phyloP scores from a whole-genome alignment of 306 rosid genomes.

The Vicia villosa region DNA sequence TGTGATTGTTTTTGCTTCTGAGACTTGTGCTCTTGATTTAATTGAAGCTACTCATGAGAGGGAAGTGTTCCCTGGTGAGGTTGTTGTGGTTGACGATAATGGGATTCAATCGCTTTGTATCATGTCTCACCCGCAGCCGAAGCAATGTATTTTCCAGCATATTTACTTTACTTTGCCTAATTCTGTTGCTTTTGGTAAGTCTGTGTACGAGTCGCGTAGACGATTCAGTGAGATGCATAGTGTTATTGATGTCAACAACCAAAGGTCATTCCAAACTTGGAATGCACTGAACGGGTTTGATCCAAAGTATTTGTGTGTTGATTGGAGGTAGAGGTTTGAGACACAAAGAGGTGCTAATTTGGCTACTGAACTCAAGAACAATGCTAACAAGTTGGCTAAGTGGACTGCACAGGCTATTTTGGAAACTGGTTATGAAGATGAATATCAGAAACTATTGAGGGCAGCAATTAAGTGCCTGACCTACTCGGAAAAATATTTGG shows the following conservation, averaged over 20 bases:
- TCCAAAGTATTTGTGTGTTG: no score
- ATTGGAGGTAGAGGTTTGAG: no score
- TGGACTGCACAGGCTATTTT: no score
- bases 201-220: conserved; percentile 77
- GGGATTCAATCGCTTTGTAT: conserved; percentile 85
- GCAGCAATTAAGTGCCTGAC: conserved; percentile 64
- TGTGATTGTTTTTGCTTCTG: conserved; percentile 92
- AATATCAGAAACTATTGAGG: conserved; percentile 69
- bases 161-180: conserved; percentile 89
- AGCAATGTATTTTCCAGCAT: conserved; percentile 90
- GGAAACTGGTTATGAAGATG: conserved; percentile 63
- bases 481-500: conserved; percentile 70
- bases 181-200: conserved; percentile 79
- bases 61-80: conserved; percentile 88
- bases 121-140: conserved; percentile 83
- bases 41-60: conserved; percentile 94
- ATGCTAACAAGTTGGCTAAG: no score
- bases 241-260: no score
- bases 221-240: conserved; percentile 79
- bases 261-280: no score
- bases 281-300: no score
- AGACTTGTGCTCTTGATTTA: conserved; percentile 95
- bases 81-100: conserved; percentile 72
- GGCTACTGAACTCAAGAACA: no score
- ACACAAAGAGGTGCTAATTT: no score